Evolutionary conservation across 139 green algal species (phyloP), one percentile per base, ranked within the genome.

Genomic region (Chlorella sp.): DNA sequence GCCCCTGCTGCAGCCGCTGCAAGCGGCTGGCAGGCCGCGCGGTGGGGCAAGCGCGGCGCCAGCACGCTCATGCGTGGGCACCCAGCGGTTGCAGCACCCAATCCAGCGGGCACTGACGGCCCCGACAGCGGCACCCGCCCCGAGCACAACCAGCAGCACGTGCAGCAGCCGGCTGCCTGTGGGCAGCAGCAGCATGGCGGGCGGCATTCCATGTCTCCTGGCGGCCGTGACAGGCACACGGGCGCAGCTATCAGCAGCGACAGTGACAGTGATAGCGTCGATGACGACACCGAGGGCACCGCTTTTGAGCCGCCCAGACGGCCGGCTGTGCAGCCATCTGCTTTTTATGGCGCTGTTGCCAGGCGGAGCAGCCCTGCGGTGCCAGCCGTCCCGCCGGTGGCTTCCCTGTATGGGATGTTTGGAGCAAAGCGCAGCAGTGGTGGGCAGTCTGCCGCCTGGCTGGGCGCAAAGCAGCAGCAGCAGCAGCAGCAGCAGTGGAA

Each of bases 381-480:
- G 2, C 30, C 68, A 42, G 1, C 32, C 11, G 4, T 7, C 37
- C 84, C 37, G 40, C 11, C 84, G 22, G 18, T 32, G 1, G 28
- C 40, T 11, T 88, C 84, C 0, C 84, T 88, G 39, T 88, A 88
- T 39, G 84, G 66, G 39, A 42, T 81, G 40, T 88, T 88, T 68
- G 42, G 39, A 7, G 83, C 53, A 26, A 39, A 40, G 2, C 84
- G 68, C 68, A 88, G 68, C 84, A 81, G 84, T 68, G 68, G 84
- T 3, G 84, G 68, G 9, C 64, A 79, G 83, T 3, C 61, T 0
- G 21, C n/a, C 57, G 34, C 61, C 64, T 87, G 83, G 83, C 61
- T 37, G 64, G 64, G 83, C 34, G 22, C 60, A 60, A 21, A 30
- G 36, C 82, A 77, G 2, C 36, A 42, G 34, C 48, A 30, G 36